Conservation (phyloP, 225 moss, liverwort and hornwort genomes). For the Marchantia paleacea region DNA sequence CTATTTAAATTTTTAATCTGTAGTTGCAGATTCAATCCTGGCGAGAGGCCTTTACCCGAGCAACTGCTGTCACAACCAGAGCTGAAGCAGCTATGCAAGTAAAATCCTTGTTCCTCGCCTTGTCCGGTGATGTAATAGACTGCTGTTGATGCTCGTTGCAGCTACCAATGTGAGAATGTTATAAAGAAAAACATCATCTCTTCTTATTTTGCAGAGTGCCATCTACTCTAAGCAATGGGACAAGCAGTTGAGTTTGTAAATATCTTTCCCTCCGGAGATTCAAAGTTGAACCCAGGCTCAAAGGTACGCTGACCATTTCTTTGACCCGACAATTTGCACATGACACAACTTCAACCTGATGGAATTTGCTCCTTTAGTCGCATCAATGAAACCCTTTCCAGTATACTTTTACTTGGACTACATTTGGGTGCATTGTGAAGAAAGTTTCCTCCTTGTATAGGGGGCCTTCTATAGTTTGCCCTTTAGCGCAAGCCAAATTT, state of each 20-base stretch:
- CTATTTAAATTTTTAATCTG: neutral
- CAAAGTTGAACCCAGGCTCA: neutral
- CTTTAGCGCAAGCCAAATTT: neutral
- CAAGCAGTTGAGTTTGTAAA: neutral
- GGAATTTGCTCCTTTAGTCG: neutral
- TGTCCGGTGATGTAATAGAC: too few species aligned
- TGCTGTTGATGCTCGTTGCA: neutral
- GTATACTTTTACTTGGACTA: neutral
- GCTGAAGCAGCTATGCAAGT: slow-evolving; percentile 42
- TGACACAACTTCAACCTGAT: neutral
- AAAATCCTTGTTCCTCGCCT: neutral
- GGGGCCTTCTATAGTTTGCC: neutral
- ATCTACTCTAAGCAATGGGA: neutral
- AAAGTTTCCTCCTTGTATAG: neutral
- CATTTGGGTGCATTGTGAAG: neutral
- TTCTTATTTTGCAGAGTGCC: neutral
- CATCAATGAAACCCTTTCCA: neutral
- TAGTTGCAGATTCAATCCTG: slow-evolving; percentile 30
- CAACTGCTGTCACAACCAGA: slow-evolving; percentile 46
- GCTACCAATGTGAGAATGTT: neutral
- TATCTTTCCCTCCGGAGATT: neutral
- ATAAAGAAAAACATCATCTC: too few species aligned
- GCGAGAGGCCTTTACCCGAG: slow-evolving; percentile 35
- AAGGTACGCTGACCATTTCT: neutral
- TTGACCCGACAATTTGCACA: neutral